Evolutionary conservation across 768 basidiomycete species (phyloP).

Genomic region (Coprinellus micaceus): DNA sequence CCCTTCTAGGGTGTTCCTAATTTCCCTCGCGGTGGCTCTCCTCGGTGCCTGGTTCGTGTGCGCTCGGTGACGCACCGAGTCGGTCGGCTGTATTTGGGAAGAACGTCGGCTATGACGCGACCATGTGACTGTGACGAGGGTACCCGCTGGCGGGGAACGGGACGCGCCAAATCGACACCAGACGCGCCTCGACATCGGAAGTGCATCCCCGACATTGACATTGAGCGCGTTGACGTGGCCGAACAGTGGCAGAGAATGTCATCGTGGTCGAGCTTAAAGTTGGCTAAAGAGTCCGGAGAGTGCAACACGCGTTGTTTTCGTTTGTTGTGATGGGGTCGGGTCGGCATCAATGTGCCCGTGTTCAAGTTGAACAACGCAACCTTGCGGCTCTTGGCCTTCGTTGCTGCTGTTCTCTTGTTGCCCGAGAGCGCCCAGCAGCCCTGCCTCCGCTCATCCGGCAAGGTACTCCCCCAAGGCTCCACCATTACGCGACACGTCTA

Average conservation of each 20-base stretch:
- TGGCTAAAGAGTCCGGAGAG: too few relatives aligned
- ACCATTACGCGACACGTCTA: not conserved
- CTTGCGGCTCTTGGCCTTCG: constrained; percentile 10
- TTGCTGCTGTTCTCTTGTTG: constrained; percentile 54
- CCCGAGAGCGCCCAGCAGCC: constrained; percentile 42
- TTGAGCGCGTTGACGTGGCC: too few relatives aligned
- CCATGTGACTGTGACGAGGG: constrained; percentile 6
- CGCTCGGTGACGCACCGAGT: too few relatives aligned
- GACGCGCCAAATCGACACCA: not conserved
- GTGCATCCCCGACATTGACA: too few relatives aligned
- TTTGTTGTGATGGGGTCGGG: constrained; percentile 26
- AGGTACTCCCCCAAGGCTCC: not conserved
- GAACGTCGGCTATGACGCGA: not conserved
- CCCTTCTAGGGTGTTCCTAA: too few relatives aligned
- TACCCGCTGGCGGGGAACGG: not conserved
- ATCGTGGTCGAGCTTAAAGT: too few relatives aligned
- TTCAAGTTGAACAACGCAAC: constrained; percentile 29
- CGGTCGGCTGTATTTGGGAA: not conserved
- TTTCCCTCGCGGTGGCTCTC: too few relatives aligned
- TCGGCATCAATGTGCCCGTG: constrained; percentile 12
- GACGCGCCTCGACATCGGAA: too few relatives aligned
- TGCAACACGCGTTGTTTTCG: constrained; percentile 34
- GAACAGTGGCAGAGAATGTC: too few relatives aligned
- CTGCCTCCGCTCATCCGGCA: not conserved
- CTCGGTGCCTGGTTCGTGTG: too few relatives aligned